Percentiles rank a stretch among this genome's conserved stretches.
phyloP scores from a whole-genome alignment of 768 basidiomycete genomes.

The Gyrodon lividus region DNA sequence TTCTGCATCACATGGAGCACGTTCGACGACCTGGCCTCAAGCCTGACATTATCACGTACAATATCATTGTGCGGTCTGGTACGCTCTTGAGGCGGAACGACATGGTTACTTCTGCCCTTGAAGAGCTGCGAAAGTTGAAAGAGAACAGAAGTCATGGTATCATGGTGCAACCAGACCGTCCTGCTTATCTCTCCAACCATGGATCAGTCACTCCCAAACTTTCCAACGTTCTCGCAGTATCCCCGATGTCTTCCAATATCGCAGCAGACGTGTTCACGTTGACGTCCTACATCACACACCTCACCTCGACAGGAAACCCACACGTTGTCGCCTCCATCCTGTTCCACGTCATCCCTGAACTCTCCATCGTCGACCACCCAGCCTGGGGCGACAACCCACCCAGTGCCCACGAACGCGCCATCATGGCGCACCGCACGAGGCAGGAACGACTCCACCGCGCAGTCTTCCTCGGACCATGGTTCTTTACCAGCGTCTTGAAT shows the following conservation, averaged over 20 bases:
- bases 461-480: constrained; percentile 53
- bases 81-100: constrained; percentile 48
- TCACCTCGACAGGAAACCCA: constrained; percentile 49
- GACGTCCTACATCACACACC: constrained; percentile 49
- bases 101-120: constrained; percentile 40
- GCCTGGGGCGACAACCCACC: constrained; percentile 33
- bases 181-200: not conserved
- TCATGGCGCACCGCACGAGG: constrained; percentile 24
- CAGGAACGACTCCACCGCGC: constrained; percentile 40
- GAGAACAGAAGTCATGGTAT: constrained; percentile 27
- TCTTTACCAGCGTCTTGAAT: constrained; percentile 59
- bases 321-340: constrained; percentile 46
- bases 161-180: constrained; percentile 10
- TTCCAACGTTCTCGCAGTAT: constrained; percentile 11
- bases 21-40: constrained; percentile 39
- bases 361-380: constrained; percentile 40
- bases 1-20: constrained; percentile 57
- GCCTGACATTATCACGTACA: constrained; percentile 53
- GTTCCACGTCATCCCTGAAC: constrained; percentile 56
- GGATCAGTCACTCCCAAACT: constrained; percentile 4
- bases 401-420: constrained; percentile 23
- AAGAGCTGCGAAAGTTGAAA: constrained; percentile 28
- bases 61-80: constrained; percentile 56
- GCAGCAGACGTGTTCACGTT: constrained; percentile 47
- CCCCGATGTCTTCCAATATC: constrained; percentile 16